These are phyloP conservation scores for Stylosanthes scabra DNA, from an alignment of 331 rosid species.

Conservation along the genomic window DNA sequence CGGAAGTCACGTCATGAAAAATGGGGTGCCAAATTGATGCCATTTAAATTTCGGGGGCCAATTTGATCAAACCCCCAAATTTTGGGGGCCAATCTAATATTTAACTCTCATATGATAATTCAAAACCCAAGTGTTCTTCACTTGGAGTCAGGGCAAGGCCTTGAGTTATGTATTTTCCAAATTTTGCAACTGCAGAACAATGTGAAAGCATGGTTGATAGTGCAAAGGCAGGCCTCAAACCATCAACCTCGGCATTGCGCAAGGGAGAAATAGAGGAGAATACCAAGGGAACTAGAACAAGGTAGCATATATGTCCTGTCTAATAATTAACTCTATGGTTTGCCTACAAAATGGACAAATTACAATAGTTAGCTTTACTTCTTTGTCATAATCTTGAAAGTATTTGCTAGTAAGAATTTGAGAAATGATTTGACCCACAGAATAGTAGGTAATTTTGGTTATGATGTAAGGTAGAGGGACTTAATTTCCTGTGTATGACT, in stretches of 20 bases:
- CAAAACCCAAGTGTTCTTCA: too few relatives aligned
- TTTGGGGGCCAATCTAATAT: too few relatives aligned
- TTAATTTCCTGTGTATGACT: background rate
- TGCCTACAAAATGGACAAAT: slow-evolving; percentile 15
- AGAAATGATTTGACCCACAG: slow-evolving; percentile 21
- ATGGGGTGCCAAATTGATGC: too few relatives aligned
- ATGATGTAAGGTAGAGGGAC: too few relatives aligned
- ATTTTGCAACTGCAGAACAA: slow-evolving; percentile 82
- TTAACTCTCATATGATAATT: too few relatives aligned
- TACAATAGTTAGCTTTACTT: slow-evolving; percentile 19
- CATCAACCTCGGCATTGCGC: slow-evolving; percentile 78
- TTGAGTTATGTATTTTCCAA: slow-evolving; percentile 82
- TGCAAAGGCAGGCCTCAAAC: slow-evolving; percentile 68
- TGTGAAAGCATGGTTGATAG: slow-evolving; percentile 61
- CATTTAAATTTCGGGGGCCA: too few relatives aligned
- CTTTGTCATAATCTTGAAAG: background rate
- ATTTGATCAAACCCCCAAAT: too few relatives aligned
- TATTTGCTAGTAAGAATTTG: background rate
- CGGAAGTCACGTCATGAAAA: too few relatives aligned
- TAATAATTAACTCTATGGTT: slow-evolving; percentile 2
- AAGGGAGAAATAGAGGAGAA: slow-evolving; percentile 76
- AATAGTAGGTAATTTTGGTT: slow-evolving; percentile 17
- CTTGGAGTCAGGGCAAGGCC: too few relatives aligned
- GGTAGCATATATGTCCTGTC: slow-evolving; percentile 49
- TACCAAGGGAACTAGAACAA: slow-evolving; percentile 84